Percentiles rank a stretch among this genome's conserved stretches.
These are phyloP conservation scores for Collariella sp. DNA, from an alignment of 495 filamentous ascomycete genomes.

Conservation along the genomic window DNA sequence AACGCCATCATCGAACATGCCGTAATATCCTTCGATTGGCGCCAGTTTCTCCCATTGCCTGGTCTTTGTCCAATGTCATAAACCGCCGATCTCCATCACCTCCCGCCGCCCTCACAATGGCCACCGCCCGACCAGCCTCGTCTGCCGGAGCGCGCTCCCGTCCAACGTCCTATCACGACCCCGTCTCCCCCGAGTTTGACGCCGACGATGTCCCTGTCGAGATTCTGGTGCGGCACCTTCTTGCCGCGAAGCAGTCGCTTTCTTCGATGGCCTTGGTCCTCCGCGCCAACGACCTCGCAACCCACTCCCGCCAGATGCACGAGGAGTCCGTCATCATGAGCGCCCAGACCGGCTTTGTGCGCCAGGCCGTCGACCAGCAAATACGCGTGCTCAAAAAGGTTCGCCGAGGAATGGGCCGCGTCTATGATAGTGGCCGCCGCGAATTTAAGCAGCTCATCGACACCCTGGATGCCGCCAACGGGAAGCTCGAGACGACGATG, in stretches of 20 bases:
- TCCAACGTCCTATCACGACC: slow-evolving; percentile 8
- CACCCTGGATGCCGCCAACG: slow-evolving; percentile 66
- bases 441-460: slow-evolving; percentile 53
- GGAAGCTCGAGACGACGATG: slow-evolving; percentile 62
- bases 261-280: slow-evolving; percentile 77
- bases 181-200: slow-evolving; percentile 16
- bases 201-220: slow-evolving; percentile 49
- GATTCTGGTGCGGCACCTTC: slow-evolving; percentile 68
- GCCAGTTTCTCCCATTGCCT: background rate
- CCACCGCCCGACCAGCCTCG: slow-evolving; percentile 12
- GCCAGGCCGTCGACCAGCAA: slow-evolving; percentile 64
- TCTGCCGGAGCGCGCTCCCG: slow-evolving; percentile 8
- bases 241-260: slow-evolving; percentile 83
- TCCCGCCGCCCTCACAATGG: background rate
- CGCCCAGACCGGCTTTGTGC: slow-evolving; percentile 70
- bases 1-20: background rate
- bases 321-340: slow-evolving; percentile 72
- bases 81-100: no score
- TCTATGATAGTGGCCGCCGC: slow-evolving; percentile 38
- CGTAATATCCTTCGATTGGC: no score
- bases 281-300: slow-evolving; percentile 82
- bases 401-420: slow-evolving; percentile 48
- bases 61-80: no score
- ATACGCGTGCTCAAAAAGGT: slow-evolving; percentile 59
- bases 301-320: slow-evolving; percentile 60